Base-by-base conservation (phyloP, 163 green algal genomes). In the Scenedesmus sp. region DNA sequence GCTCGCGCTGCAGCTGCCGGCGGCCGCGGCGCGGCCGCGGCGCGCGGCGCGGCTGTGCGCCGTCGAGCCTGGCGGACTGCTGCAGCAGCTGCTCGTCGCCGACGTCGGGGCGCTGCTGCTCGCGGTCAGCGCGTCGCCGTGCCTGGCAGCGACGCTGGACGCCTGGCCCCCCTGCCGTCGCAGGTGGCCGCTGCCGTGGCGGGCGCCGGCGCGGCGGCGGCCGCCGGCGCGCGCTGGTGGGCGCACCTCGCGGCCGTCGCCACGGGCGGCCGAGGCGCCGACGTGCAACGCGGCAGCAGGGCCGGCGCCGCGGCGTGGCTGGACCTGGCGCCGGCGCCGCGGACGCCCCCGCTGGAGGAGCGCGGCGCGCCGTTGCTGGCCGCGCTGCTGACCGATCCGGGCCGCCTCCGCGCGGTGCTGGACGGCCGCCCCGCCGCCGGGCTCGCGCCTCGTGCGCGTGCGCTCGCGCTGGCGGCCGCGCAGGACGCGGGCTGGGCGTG, bases 11-110 rank as follows among this genome's bases (percentile, higher is more conserved):
- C 58, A 48, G 6, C 58, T 66, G 14, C 33, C 58, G 4, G 1
- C 1, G 31, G 39, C 58, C 4, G 0, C 14, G 1, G 31, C 18
- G 17, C 4, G 42, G 9, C 7, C 17, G 14, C 22, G 29, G 3
- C 10, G 53, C n/a, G 22, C 18, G 53, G 22, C 31, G 53, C 53
- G 33, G 13, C 58, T 47, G 31, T 31, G 24, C 29, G 29, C n/a
- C 29, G 29, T 48, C 29, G 29, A 50, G 31, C 31, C n/a, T 44
- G 58, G 42, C 42, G 33, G n/a, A 3, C 17, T 66, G 58, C 58
- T 66, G 58, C 58, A 18, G 58, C 58, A 66, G 58, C 33, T 66
- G 58, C 58, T 66, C 29, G 58, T 66, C 29, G 58, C 58, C 6
- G 58, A 64, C 45, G 58, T 66, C 14, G 58, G 58, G 4, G 2